Percentiles rank a stretch among this genome's conserved stretches.
Evolutionary conservation across 306 rosid genomes (phyloP).

Genomic region (Quercus parvula): DNA sequence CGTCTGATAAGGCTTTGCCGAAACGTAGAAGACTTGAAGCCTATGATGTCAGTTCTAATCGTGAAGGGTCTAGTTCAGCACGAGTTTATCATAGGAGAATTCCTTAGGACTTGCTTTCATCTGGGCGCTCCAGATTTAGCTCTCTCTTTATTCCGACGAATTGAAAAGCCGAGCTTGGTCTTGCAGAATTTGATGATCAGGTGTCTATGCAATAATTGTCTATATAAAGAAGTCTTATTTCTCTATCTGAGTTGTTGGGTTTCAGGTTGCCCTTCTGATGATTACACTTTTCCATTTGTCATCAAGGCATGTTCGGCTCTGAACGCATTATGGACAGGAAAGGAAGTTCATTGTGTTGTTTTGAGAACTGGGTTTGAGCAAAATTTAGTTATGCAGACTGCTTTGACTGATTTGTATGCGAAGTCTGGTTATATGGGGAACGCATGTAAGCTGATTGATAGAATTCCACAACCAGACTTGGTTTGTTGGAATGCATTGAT

Average conservation of each 20-base stretch:
- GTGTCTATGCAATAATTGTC: slow-evolving; percentile 20
- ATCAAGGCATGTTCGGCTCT: slow-evolving; percentile 35
- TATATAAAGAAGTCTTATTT: slow-evolving; percentile 22
- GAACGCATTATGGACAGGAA: slow-evolving; percentile 10
- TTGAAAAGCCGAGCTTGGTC: slow-evolving; percentile 21
- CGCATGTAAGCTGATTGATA: slow-evolving; percentile 28
- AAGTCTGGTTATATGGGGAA: slow-evolving; percentile 8
- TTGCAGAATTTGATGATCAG: slow-evolving; percentile 29
- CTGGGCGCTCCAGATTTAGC: slow-evolving; percentile 30
- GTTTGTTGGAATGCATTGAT: slow-evolving; percentile 33
- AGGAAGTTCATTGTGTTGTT: slow-evolving; percentile 25
- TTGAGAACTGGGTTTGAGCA: slow-evolving; percentile 25
- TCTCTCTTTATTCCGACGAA: slow-evolving; percentile 15
- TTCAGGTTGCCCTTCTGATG: slow-evolving; percentile 28
- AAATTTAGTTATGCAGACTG: slow-evolving; percentile 27
- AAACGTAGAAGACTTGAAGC: slow-evolving; percentile 5
- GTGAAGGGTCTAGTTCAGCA: slow-evolving; percentile 17
- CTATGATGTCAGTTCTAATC: slow-evolving; percentile 14
- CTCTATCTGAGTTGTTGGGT: slow-evolving; percentile 5
- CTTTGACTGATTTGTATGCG: slow-evolving; percentile 25
- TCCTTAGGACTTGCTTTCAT: slow-evolving; percentile 17
- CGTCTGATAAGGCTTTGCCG: slow-evolving; percentile 20
- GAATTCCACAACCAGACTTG: slow-evolving; percentile 34
- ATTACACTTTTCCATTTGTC: slow-evolving; percentile 29
- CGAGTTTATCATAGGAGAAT: slow-evolving; percentile 3